Evolutionary conservation across 2,329 filamentous ascomycete genomes (phyloP), one percentile per base, ranked within the genome.

Genomic region (Cercospora sp.): DNA sequence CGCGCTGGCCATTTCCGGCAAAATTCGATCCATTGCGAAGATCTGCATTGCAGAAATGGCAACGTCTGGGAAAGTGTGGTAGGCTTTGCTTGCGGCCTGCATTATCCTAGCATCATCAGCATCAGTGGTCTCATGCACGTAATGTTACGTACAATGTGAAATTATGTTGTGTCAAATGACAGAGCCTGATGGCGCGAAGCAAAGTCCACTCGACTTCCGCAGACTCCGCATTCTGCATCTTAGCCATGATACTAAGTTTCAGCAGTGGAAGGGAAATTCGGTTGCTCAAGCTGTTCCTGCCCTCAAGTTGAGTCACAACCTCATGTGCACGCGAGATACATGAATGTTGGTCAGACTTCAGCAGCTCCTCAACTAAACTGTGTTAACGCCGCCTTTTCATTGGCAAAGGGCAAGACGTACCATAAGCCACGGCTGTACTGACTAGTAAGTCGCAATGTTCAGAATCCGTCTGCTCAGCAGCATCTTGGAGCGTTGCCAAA

Each of bases 21-120:
- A 72, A 26, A 93, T 77, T 28, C 87, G 83, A n/a, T 83, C 78
- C 12, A 81, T 77, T 6, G 96, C 82, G 34, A 97, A 83, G 8
- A 89, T 83, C 61, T 91, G 88, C 3, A 96, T 80, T 0, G 69
- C 82, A 83, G 59, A n/a, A 32, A 24, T 60, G 10, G 69, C 59
- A 3, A 66, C 40, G 13, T 60, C 32, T 9, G 60, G 49, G 2
- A 66, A 45, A n/a, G 66, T 24, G n/a, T 78, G 75, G 66, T 88
- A 86, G 2, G 95, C 80, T 69, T 87, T 88, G 65, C 89, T 86
- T 58, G 93, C 85, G 71, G 92, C 87, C 72, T 90, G 84, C 71
- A 93, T 82, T 12, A 95, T 77, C 3, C 80, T 82, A 65, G 5
- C 7, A 40, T n/a, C 55, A 45, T 68, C 30, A 69, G 62, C 51